Evolutionary conservation across 768 basidiomycete genomes (phyloP), one percentile per base, ranked within the genome.

Genomic region (Serendipita indica): DNA sequence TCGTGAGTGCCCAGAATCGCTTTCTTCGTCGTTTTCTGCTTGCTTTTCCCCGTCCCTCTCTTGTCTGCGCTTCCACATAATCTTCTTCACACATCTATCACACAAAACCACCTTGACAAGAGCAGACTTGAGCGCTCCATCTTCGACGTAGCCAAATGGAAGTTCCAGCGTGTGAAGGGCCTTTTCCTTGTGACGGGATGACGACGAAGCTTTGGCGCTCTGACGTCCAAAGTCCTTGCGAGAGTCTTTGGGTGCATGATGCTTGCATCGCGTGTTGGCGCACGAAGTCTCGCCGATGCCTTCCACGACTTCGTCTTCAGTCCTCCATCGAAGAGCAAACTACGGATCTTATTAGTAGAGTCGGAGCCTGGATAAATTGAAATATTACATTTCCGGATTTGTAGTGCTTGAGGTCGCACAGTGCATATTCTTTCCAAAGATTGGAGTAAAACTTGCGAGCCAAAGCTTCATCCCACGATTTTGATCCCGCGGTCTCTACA

Each of bases 351-450:
- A 34, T 25, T 41, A 33, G 27, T 3, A 1, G 22, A 34, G 20
- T 39, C 37, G 7, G 20, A 33, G 27, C 35, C 16, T 12, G 35
- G 25, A 57, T 13, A 22, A 35, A 52, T 18, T 25, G 20, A n/a
- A 28, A 3, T 14, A 5, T 62, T 62, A 93, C 90, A 61, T 87
- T 85, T 14, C 89, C 88, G 0, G 86, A 82, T 72, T 91, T 96
- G 75, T 89, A 96, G 67, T 97, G 94, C 72, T 97, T 97, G 61
- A 97, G 73, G 70, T 97, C 90, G 67, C 89, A 91, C 20, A 92
- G 74, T 0, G 88, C 89, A 65, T 84, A 98, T 69, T 98, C 93
- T 62, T 89, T 85, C 68, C 90, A 96, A 2, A 98, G 79, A 63
- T 72, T 86, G 12, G 77, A 73, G 65, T 98, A 93, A 72, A 93